These are phyloP conservation scores for Lactarius hengduanensis DNA, from an alignment of 768 basidiomycete species.

Conservation along the genomic window DNA sequence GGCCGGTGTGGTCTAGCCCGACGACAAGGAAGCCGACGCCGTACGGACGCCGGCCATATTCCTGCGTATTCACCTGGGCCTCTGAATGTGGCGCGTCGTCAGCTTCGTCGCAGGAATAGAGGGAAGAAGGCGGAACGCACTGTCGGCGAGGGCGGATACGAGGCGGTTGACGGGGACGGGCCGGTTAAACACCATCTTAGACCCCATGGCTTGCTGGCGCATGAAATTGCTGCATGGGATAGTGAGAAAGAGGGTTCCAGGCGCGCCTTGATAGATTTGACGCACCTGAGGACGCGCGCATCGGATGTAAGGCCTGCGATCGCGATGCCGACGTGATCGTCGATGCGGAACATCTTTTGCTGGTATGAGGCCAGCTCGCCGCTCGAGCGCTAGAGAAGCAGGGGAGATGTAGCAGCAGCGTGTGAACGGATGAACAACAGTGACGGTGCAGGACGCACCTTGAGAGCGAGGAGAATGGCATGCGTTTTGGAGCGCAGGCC, in stretches of 20 bases:
- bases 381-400: constrained; percentile 73
- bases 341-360: constrained; percentile 99
- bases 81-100: background rate
- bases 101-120: constrained; percentile 1
- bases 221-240: constrained; percentile 83
- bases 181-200: constrained; percentile 92
- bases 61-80: background rate
- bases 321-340: constrained; percentile 98
- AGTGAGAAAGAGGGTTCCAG: background rate
- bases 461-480: constrained; percentile 86
- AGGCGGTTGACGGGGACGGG: constrained; percentile 93
- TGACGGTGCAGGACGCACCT: constrained; percentile 50
- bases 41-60: constrained; percentile 79
- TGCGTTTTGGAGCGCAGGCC: constrained; percentile 95
- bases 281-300: constrained; percentile 92
- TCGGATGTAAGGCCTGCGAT: constrained; percentile 99
- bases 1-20: constrained; percentile 93
- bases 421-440: background rate
- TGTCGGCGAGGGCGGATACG: constrained; percentile 92
- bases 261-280: constrained; percentile 11
- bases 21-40: constrained; percentile 99
- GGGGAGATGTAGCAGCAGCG: background rate
- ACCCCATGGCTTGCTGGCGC: constrained; percentile 97
- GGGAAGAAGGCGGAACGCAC: constrained; percentile 48
- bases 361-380: constrained; percentile 99